Percentiles rank a stretch among this genome's conserved stretches.
phyloP scores from a whole-genome alignment of 176 grass and related monocot species.

The Aegilops longissima region DNA sequence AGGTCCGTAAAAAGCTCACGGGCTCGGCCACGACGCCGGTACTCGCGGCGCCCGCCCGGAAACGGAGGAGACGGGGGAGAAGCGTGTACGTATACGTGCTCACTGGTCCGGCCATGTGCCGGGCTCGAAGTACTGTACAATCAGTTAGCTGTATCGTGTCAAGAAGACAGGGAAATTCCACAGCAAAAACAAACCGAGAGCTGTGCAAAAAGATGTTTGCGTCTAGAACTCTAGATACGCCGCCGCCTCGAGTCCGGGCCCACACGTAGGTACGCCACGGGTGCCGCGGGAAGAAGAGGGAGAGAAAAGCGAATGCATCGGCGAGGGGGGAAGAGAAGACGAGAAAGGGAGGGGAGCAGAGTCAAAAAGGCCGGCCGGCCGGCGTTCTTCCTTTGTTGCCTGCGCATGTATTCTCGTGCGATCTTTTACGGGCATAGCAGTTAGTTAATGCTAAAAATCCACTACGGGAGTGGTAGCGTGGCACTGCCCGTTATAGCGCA shows the following conservation, averaged over 20 bases:
- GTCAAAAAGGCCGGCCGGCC: conserved; percentile 8
- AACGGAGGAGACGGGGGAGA: background rate
- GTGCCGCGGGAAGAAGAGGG: background rate
- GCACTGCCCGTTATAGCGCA: background rate
- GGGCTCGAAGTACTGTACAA: too few species aligned
- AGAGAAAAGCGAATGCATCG: background rate
- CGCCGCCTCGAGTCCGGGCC: background rate
- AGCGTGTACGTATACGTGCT: background rate
- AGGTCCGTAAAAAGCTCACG: background rate
- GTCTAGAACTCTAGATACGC: background rate
- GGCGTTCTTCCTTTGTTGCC: too few species aligned
- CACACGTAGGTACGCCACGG: background rate
- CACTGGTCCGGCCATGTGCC: too few species aligned
- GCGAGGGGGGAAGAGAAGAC: background rate
- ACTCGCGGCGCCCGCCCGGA: background rate
- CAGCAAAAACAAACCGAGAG: background rate
- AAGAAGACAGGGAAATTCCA: too few species aligned
- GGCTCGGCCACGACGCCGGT: background rate
- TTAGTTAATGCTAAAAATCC: background rate
- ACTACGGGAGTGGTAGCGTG: background rate
- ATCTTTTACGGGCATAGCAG: too few species aligned
- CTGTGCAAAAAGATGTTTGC: background rate
- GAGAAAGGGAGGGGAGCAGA: background rate
- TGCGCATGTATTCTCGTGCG: too few species aligned
- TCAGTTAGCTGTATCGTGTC: too few species aligned